Base-by-base conservation (phyloP, 31 red algal genomes). In the Asparagopsis taxiformis region DNA sequence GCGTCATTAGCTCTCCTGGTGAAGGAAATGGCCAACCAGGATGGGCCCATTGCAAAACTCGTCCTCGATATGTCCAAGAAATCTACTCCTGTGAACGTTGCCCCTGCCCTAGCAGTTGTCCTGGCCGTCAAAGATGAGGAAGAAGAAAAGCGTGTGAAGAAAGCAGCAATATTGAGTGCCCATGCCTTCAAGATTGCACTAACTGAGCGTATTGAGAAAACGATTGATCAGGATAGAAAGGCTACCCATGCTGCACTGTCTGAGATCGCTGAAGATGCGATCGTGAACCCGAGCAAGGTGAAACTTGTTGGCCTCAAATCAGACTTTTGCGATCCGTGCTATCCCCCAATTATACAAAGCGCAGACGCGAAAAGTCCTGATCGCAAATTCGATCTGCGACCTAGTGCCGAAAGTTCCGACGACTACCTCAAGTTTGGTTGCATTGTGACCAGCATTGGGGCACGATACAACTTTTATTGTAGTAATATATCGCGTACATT, bases 311-410 rank as follows among this genome's bases (percentile, higher is more conserved):
- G 48, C 3, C 31, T 90, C 16, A 68, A 79, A 22, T 29, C 67
- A 15, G 87, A 98, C 31, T 55, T 73, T 52, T 90, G 85, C 48
- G 89, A 98, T 52, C 79, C 89, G 0, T 92, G 89, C 55, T 98
- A 90, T 62, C 75, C 84, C 17, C 94, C 94, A 19, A 98, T 98
- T 36, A 72, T 98, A 22, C 94, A 98, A 56, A 79, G 70, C 44
- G 89, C 77, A 11, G 77, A 77, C 11, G 52, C 53, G 34, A 32
- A 67, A 21, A 24, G 62, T 2, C 62, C 62, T 34, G 39, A 44
- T 26, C 59, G 75, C 6, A 75, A 75, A 44, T 98, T 82, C 67
- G 90, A 98, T 56, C 53, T 98, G 44, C 61, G 77, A 21, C 89
- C 90, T 11, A 82, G 74, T 31, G 94, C 94, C 2, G 70, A 72